phyloP scores from a whole-genome alignment of 306 rosid species.

The Begonia peltatifolia region DNA sequence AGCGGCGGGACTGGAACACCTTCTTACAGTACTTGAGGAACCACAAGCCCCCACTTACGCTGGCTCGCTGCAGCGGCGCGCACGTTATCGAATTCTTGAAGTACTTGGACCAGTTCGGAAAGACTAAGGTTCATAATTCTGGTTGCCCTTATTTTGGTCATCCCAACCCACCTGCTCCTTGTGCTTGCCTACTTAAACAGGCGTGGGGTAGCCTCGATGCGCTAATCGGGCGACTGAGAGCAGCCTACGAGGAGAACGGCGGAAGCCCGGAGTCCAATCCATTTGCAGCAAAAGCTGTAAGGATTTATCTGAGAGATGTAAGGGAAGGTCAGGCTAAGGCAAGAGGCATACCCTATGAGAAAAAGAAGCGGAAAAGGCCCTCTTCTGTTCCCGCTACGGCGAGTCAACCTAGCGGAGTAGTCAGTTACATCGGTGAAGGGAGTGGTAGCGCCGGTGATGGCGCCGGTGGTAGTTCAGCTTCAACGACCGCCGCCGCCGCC shows the following conservation, averaged over 20 bases:
- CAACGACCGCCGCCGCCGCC: too few species aligned
- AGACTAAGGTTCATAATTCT: constrained; percentile 22
- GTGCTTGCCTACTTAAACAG: constrained; percentile 47
- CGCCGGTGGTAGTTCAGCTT: not conserved
- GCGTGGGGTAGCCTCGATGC: constrained; percentile 47
- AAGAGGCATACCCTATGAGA: constrained; percentile 30
- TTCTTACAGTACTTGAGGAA: constrained; percentile 74
- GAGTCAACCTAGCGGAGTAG: constrained; percentile 15
- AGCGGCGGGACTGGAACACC: constrained; percentile 94
- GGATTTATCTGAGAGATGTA: constrained; percentile 78
- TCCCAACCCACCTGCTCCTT: constrained; percentile 75
- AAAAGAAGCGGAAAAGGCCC: constrained; percentile 67
- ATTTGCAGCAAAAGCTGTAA: constrained; percentile 64
- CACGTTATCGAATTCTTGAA: constrained; percentile 89
- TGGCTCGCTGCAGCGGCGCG: constrained; percentile 92
- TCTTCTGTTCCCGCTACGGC: constrained; percentile 5
- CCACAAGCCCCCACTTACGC: constrained; percentile 90
- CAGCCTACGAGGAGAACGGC: constrained; percentile 92
- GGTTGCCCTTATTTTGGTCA: constrained; percentile 81
- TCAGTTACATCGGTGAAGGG: constrained; percentile 3
- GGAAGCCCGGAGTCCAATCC: constrained; percentile 84
- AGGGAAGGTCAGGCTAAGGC: constrained; percentile 68
- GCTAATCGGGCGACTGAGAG: constrained; percentile 79
- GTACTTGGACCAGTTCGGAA: constrained; percentile 50
- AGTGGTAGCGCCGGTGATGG: not conserved